phyloP scores from a whole-genome alignment of 164 flowering plant species.

The Aristolochia contorta region DNA sequence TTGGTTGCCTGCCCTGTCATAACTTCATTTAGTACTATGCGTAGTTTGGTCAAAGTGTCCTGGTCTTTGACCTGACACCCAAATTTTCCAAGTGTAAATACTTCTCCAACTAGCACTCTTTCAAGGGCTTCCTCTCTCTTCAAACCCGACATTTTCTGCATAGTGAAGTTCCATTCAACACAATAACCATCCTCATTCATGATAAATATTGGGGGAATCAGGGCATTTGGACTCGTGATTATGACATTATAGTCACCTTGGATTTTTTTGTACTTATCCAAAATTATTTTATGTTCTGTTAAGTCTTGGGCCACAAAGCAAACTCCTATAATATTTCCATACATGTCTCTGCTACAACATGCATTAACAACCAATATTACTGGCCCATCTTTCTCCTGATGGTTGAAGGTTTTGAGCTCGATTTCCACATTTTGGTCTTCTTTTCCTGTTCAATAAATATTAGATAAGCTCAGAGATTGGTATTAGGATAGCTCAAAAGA shows the following conservation, averaged over 20 bases:
- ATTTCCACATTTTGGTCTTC: conserved; percentile 66
- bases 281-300: conserved; percentile 45
- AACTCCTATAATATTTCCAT: conserved; percentile 46
- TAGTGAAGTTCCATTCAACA: conserved; percentile 70
- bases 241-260: conserved; percentile 67
- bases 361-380: conserved; percentile 53
- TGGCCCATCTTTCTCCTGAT: conserved; percentile 29
- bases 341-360: conserved; percentile 57
- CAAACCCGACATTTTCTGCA: conserved; percentile 59
- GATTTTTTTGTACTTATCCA: conserved; percentile 55
- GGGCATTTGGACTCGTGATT: conserved; percentile 43
- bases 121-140: conserved; percentile 45
- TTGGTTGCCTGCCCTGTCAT: conserved; percentile 45
- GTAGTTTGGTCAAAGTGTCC: conserved; percentile 54
- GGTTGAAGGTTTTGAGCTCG: conserved; percentile 46
- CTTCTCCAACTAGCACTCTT: conserved; percentile 61
- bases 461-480: no score
- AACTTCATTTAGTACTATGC: conserved; percentile 43
- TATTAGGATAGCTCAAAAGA: neutral
- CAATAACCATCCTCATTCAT: conserved; percentile 51
- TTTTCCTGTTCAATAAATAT: conserved; percentile 32
- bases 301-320: conserved; percentile 78
- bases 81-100: conserved; percentile 38
- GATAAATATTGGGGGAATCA: conserved; percentile 80
- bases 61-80: conserved; percentile 62